Conservation (phyloP, 257 asterid species). For the Jacaranda mimosifolia region DNA sequence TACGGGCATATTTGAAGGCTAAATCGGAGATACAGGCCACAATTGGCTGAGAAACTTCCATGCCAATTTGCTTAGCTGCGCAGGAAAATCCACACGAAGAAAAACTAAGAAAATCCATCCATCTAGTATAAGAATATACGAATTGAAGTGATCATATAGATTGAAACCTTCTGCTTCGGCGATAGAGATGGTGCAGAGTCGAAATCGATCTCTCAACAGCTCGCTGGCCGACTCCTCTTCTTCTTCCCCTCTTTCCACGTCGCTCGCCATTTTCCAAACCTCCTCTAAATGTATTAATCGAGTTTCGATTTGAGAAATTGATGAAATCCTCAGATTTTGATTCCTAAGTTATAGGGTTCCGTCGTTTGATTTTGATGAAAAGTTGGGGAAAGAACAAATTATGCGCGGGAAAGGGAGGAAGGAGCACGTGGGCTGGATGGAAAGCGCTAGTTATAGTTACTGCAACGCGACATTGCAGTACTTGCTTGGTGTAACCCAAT, state of each 20-base stretch:
- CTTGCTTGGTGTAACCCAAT: too few species aligned
- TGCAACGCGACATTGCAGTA: too few species aligned
- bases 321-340: constrained; percentile 25
- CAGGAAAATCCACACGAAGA: constrained; percentile 14
- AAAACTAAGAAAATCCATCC: neutral
- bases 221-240: constrained; percentile 79
- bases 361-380: constrained; percentile 10
- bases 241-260: constrained; percentile 69
- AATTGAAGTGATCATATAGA: neutral
- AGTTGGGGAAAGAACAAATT: constrained; percentile 20
- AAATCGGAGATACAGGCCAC: constrained; percentile 81
- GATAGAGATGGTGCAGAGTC: constrained; percentile 76
- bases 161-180: constrained; percentile 84
- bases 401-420: constrained; percentile 50
- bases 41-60: constrained; percentile 87
- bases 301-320: constrained; percentile 6
- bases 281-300: neutral
- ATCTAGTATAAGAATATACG: neutral
- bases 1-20: constrained; percentile 91
- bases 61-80: constrained; percentile 73
- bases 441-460: too few species aligned
- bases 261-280: constrained; percentile 52
- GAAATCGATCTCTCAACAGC: constrained; percentile 79
- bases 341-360: constrained; percentile 37
- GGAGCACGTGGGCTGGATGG: constrained; percentile 9